Conservation (phyloP, 2,329 filamentous ascomycete species). For the Cladosporium sphaerospermum region DNA sequence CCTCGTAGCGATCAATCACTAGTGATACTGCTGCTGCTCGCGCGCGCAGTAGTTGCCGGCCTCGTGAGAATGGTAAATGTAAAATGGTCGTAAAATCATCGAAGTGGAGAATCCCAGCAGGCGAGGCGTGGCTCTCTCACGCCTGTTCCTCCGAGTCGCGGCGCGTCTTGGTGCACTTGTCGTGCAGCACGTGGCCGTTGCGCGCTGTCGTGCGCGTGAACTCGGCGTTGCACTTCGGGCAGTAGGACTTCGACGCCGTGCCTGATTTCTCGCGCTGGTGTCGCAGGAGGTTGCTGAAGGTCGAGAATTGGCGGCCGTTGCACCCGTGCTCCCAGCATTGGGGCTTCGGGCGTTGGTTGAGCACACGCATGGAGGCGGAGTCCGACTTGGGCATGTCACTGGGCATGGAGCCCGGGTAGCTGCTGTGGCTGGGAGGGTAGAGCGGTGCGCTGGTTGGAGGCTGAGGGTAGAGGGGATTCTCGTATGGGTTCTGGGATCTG, state of each 20-base stretch:
- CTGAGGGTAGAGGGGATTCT: conserved; percentile 24
- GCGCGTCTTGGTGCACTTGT: conserved; percentile 77
- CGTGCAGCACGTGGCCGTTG: conserved; percentile 79
- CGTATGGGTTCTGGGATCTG: conserved; percentile 29
- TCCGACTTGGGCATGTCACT: conserved; percentile 20
- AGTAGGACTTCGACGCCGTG: conserved; percentile 79
- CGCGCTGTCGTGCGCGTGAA: conserved; percentile 85
- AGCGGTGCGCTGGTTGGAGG: conserved; percentile 21
- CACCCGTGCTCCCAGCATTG: conserved; percentile 97
- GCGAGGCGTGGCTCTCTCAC: conserved; percentile 4
- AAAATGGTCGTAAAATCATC: too few relatives aligned
- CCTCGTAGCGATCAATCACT: too few relatives aligned
- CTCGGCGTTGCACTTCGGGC: conserved; percentile 84
- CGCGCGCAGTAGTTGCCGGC: too few relatives aligned
- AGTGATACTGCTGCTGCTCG: too few relatives aligned
- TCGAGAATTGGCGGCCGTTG: conserved; percentile 91
- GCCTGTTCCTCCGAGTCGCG: conserved; percentile 38
- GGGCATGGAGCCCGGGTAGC: conserved; percentile 23
- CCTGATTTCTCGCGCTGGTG: conserved; percentile 94
- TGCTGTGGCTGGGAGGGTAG: conserved; percentile 17
- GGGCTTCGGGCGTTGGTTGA: conserved; percentile 62
- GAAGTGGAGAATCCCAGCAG: neutral
- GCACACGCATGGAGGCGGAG: conserved; percentile 26
- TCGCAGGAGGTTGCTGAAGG: conserved; percentile 87
- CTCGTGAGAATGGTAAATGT: too few relatives aligned